These are phyloP conservation scores for Setomelanomma holmii DNA, from an alignment of 2,329 filamentous ascomycete genomes.

Conservation along the genomic window DNA sequence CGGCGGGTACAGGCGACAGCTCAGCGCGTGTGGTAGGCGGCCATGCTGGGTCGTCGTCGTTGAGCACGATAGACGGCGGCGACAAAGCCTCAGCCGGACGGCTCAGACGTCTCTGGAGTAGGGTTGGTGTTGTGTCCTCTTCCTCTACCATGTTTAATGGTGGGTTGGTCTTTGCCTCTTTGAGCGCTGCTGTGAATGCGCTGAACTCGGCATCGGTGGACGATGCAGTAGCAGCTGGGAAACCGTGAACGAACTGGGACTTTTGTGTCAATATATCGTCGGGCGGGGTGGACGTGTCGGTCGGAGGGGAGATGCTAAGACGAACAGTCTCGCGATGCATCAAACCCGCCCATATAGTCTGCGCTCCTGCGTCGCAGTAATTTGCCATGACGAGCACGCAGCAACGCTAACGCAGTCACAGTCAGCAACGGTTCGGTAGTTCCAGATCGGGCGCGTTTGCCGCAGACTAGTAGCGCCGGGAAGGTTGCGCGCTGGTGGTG, in stretches of 20 bases:
- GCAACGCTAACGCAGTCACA: constrained; percentile 23
- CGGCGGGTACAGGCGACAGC: constrained; percentile 43
- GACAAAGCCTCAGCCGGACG: neutral
- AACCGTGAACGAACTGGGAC: constrained; percentile 18
- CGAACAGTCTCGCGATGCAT: constrained; percentile 32
- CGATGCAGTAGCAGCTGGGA: neutral
- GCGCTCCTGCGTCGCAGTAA: constrained; percentile 39
- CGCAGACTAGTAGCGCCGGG: constrained; percentile 13
- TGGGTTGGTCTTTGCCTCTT: neutral
- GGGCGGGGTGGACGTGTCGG: constrained; percentile 37
- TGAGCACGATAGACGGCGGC: constrained; percentile 3
- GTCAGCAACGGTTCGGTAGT: constrained; percentile 12
- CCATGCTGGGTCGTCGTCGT: constrained; percentile 37
- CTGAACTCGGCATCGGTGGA: neutral
- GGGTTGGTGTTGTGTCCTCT: neutral
- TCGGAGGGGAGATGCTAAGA: constrained; percentile 27
- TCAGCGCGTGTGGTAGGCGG: constrained; percentile 40
- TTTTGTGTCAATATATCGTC: constrained; percentile 38
- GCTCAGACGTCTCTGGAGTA: no score
- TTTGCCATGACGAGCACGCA: constrained; percentile 25
- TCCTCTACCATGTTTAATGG: neutral
- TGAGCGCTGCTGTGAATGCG: neutral
- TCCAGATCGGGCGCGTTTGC: constrained; percentile 9
- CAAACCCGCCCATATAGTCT: constrained; percentile 43
- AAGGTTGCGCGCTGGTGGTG: neutral